Evolutionary conservation across 2,329 filamentous ascomycete genomes (phyloP).

Genomic region (Penicillium sp.): DNA sequence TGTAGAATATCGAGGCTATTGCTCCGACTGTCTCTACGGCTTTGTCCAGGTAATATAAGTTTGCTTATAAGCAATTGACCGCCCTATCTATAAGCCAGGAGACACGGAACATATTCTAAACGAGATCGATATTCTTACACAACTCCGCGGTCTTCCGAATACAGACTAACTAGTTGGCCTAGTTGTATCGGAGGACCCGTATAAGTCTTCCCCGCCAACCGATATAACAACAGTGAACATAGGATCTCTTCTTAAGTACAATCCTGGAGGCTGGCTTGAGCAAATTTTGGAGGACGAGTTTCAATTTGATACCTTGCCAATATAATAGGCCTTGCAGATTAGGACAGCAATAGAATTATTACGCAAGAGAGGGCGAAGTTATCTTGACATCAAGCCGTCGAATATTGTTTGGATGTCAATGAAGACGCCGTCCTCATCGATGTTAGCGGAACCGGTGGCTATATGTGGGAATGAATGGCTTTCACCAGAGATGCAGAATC

Average conservation of each 20-base stretch:
- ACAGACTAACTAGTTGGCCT: conserved; percentile 17
- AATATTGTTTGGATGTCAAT: conserved; percentile 17
- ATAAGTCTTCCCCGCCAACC: not conserved
- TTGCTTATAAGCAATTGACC: conserved; percentile 12
- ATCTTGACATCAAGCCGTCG: conserved; percentile 20
- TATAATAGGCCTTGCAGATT: conserved; percentile 13
- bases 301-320: not conserved
- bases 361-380: conserved; percentile 8
- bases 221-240: conserved; percentile 8
- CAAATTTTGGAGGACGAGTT: not conserved
- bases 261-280: conserved; percentile 14
- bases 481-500: conserved; percentile 12
- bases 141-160: conserved; percentile 11
- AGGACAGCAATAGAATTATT: conserved; percentile 7
- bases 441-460: conserved; percentile 16
- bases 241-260: conserved; percentile 18
- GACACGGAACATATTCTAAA: conserved; percentile 14
- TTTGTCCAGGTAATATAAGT: not conserved
- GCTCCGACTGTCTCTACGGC: conserved; percentile 1
- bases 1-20: not conserved
- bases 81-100: conserved; percentile 14
- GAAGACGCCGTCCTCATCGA: conserved; percentile 19
- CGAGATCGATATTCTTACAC: conserved; percentile 13
- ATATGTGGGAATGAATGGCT: conserved; percentile 15
- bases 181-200: conserved; percentile 8